A percentile compares a stretch with the other conserved stretches of the same genome.
These are phyloP conservation scores for Chalara sp. DNA, from an alignment of 2,329 filamentous ascomycete genomes.

Conservation along the genomic window DNA sequence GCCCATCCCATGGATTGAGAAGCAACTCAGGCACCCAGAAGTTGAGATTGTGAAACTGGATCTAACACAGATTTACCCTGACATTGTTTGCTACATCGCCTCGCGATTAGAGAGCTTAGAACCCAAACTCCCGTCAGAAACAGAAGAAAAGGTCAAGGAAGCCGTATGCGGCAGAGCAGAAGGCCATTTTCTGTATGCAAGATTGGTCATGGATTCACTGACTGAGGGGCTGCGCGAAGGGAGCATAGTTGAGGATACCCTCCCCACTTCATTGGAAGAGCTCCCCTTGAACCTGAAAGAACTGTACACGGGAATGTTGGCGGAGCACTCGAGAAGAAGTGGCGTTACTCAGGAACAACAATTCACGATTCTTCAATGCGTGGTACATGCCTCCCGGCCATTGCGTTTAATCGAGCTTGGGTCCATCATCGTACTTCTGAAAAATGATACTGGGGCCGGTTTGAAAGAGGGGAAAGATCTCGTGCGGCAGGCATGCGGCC, in stretches of 20 bases:
- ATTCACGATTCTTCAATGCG: neutral
- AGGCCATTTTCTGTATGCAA: slow-evolving; percentile 4
- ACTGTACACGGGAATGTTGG: neutral
- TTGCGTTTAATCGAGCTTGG: neutral
- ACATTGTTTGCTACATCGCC: slow-evolving; percentile 16
- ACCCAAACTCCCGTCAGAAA: neutral
- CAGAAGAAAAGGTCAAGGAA: neutral
- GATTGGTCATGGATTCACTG: slow-evolving; percentile 3
- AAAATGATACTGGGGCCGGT: neutral
- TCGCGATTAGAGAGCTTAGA: neutral
- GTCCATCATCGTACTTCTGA: neutral
- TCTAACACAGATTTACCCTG: slow-evolving; percentile 29
- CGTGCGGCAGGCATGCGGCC: slow-evolving; percentile 29
- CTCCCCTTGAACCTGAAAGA: neutral
- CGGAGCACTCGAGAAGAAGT: neutral
- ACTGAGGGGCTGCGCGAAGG: no score
- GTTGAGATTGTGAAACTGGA: slow-evolving; percentile 33
- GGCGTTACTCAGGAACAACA: neutral
- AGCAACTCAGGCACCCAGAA: slow-evolving; percentile 19
- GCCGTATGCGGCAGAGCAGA: neutral
- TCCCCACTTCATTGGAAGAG: neutral
- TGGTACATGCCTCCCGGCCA: neutral
- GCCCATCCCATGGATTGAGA: slow-evolving; percentile 28
- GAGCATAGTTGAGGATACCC: neutral
- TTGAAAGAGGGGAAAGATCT: slow-evolving; percentile 10